Evolutionary conservation across 768 basidiomycete genomes (phyloP), one percentile per base, ranked within the genome.

Genomic region (Nevesoporus exiguus): DNA sequence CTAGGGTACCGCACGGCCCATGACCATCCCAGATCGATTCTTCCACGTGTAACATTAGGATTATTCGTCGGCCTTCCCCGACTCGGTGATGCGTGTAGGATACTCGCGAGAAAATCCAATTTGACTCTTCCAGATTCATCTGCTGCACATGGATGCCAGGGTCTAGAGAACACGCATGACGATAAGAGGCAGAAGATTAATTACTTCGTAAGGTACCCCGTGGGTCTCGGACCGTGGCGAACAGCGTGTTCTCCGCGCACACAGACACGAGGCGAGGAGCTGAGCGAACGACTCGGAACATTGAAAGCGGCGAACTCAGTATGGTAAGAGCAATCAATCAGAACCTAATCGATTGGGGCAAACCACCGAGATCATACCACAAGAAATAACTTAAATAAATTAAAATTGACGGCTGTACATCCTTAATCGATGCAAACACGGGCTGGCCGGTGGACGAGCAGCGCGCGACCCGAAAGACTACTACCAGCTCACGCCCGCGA

Each of bases 1-100:
- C 2, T 11, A 39, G 15, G 24, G 31, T 22, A 10, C 21, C 10
- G 11, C n/a, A 22, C 33, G 27, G 24, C 11, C n/a, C 22, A 22
- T 7, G 27, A 15, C 30, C n/a, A 21, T 21, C 27, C 46, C 15
- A 5, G 11, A 30, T 44, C 33, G 11, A 21, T 10, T 47, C 46
- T 21, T 54, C 31, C 14, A n/a, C 43, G 17, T 53, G 63, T 63
- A 65, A 17, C 41, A 11, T 27, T 55, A 44, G 33, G 6, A 13
- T 2, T 40, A 14, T 58, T 31, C 17, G 41, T 47, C 13, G 2
- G 34, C 19, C 31, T 13, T 21, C n/a, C n/a, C n/a, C 5, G 24
- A 44, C 9, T 10, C 9, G 22, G 27, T 17, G 17, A 8, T 46
- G 14, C 56, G 17, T 64, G 29, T 55, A 39, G n/a, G 21, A 29